Evolutionary conservation across 495 filamentous ascomycete species (phyloP), one percentile per base, ranked within the genome.

Genomic region (Lophiostoma macrostomum): DNA sequence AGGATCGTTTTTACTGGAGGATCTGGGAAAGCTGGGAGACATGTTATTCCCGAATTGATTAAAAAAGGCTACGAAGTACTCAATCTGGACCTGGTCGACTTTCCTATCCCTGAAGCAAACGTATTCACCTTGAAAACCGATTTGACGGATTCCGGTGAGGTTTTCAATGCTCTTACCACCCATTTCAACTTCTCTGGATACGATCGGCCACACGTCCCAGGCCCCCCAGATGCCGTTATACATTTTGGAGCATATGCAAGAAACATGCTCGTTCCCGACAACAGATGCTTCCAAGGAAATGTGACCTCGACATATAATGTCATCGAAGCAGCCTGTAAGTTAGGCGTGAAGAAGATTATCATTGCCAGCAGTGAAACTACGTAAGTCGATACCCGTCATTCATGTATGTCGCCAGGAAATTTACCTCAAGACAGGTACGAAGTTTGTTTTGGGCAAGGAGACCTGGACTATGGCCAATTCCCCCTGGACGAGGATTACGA

Each of bases 211-310:
- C 62, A 45, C 34, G 65, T 61, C 30, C 69, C 69, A n/a, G 43
- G 53, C 4, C 64, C 76, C 12, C 79, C 80, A 0, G 79, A 81
- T 61, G 80, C 75, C 0, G 75, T 85, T 10, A 81, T 84, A 39
- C 80, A 85, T 58, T 76, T 84, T 19, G 81, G 79, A 5, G 79
- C 78, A 3, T 78, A 78, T 58, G 73, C 81, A 0, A 71, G 80
- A 32, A 81, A 81, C 62, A 76, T 83, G 76, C 68, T 82, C 4
- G 77, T 79, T 4, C 80, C 81, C 0, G 81, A 85, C 60, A 76
- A 73, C 24, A 80, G 83, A 60, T 74, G 70, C 27, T 84, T 80
- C 63, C 72, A 71, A 40, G 72, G 66, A 18, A 85, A 84, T 53
- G 69, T 76, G 0, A 60, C 69, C 5, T 62, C 70, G 13, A 76